Evolutionary conservation across 768 basidiomycete genomes (phyloP), one percentile per base, ranked within the genome.

Genomic region (Rickenella mellea): DNA sequence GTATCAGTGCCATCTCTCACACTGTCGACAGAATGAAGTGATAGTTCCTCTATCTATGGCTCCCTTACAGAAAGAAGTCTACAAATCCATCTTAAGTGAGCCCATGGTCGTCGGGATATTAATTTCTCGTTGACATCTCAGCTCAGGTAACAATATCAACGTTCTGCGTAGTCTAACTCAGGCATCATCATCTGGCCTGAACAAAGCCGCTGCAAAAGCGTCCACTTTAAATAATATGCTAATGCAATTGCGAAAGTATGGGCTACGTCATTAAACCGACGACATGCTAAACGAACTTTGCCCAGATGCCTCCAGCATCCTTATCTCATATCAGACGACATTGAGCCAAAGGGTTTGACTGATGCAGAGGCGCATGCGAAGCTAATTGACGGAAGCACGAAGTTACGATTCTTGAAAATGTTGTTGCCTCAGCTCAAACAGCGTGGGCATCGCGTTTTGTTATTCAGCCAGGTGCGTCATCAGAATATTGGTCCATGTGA

Each of bases 21-120:
- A 39, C 31, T 31, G 33, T 15, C 24, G 42, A 9, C 39, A 90
- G 88, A 90, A 90, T 51, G 88, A 91, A 57, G 83, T 90, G 33
- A 91, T 91, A 49, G 83, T 96, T 1, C 92, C 93, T 0, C 74
- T 96, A 31, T 88, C 87, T 7, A 83, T 97, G 78, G 69, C 83
- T 1, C 75, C 82, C 1, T 58, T 94, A 22, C 93, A 97, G 56
- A 85, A 83, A 53, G 82, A 91, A 55, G 74, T 94, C 2, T 96
- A 92, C 55, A 79, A 83, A 41, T 83, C 83, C 4, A 82, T 96
- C 43, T 62, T 94, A 25, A 84, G 90, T 85, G 52, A 44, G 66
- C 54, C 32, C 17, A 40, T 5, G 53, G 51, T 47, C 50, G 52
- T 43, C 27, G 31, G 10, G 46, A 54, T 33, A 24, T 50, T 20